Evolutionary conservation across 768 basidiomycete species (phyloP).

Genomic region (Piloderma croceum): DNA sequence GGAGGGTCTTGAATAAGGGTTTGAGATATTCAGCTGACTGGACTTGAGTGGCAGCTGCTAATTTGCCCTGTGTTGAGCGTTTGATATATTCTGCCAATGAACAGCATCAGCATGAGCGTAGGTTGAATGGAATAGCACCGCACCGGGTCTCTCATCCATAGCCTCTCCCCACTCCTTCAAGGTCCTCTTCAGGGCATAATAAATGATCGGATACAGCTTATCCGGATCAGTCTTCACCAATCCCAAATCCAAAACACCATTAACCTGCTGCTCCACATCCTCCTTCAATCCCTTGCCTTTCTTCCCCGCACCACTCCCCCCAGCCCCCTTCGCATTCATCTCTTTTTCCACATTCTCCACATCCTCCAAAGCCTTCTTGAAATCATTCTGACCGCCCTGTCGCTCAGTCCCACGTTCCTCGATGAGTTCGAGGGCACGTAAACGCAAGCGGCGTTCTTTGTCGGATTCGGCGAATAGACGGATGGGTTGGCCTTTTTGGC

Average conservation of each 20-base stretch:
- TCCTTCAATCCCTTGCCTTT: conserved; percentile 56
- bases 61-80: conserved; percentile 83
- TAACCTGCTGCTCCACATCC: conserved; percentile 42
- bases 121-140: conserved; percentile 13
- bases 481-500: conserved; percentile 90
- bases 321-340: conserved; percentile 50
- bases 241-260: conserved; percentile 67
- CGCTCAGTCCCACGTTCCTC: conserved; percentile 83
- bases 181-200: conserved; percentile 87
- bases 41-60: conserved; percentile 91
- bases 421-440: conserved; percentile 91
- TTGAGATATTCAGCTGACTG: conserved; percentile 97
- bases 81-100: conserved; percentile 66
- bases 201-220: conserved; percentile 94
- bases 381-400: conserved; percentile 89
- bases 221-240: conserved; percentile 89
- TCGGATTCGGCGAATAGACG: conserved; percentile 93
- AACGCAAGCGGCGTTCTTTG: conserved; percentile 83
- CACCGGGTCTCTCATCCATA: conserved; percentile 90
- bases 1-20: conserved; percentile 86
- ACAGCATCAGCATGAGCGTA: conserved; percentile 1
- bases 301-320: too few species aligned
- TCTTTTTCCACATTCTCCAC: conserved; percentile 75
- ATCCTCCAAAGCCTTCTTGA: conserved; percentile 84
- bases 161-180: conserved; percentile 96